Evolutionary conservation across 257 asterid genomes (phyloP), one percentile per base, ranked within the genome.

Genomic region (Petunia axillaris): DNA sequence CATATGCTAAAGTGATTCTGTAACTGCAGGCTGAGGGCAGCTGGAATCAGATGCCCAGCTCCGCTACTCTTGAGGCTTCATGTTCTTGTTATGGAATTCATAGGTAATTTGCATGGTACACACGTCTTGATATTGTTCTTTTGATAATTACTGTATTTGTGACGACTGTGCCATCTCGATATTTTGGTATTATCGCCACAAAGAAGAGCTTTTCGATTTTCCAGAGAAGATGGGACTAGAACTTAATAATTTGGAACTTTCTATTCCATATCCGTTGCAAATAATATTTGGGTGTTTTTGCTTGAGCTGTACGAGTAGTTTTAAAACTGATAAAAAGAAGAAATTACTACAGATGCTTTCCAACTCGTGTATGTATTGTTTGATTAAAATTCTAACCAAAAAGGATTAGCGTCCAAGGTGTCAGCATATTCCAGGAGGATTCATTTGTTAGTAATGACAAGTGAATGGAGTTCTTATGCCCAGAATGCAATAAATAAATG

Each of bases 81-180:
- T 88, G 97, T 95, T 85, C 89, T 95, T 77, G 99, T 95, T 76
- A 95, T 95, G 99, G 99, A 95, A 89, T 95, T 95, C 85, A 92
- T 92, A 88, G 99, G 98, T 94, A 90, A 48, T 70, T 70, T 55
- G 39, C 15, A 15, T 2, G 11, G 36, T 8, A 59, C 11, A n/a
- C 0, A 41, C 16, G 14, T 65, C 39, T 50, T 39, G 55, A 3
- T 16, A 73, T 73, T 46, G 14, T 57, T 57, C 35, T 57, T 55
- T 57, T 57, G 62, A 57, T 14, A 57, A 1, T 0, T 57, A 57
- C 62, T 57, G 8, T 57, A 57, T 57, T 14, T 4, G 6, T 1
- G 25, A 25, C 25, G 25, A 25, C 25, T 25, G 25, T 25, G 25
- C 25, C 0, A 25, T 25, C 25, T 25, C 0, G 25, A 25, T 25